phyloP scores from a whole-genome alignment of 2,329 filamentous ascomycete genomes.

The Fusarium stilboides region DNA sequence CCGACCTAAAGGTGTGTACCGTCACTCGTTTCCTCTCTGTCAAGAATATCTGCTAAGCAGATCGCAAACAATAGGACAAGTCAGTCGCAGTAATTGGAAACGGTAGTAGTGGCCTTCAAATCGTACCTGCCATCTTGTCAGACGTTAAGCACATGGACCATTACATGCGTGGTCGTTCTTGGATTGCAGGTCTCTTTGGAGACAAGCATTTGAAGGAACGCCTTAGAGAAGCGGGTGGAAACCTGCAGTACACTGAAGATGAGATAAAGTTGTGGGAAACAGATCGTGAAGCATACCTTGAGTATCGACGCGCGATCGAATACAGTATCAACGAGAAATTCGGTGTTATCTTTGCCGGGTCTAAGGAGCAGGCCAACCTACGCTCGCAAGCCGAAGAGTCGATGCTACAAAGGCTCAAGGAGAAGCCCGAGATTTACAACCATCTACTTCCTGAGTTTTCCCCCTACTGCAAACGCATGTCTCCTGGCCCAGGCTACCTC shows the following conservation, averaged over 20 bases:
- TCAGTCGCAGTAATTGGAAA: conserved; percentile 20
- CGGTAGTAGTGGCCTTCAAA: conserved; percentile 25
- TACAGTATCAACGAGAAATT: conserved; percentile 30
- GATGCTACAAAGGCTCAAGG: conserved; percentile 2
- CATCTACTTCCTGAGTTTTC: conserved; percentile 15
- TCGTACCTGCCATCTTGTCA: conserved; percentile 6
- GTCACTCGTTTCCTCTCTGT: rapidly evolving
- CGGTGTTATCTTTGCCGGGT: conserved; percentile 7
- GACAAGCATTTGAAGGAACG: conserved; percentile 14
- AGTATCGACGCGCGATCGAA: conserved; percentile 16
- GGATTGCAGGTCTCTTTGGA: conserved; percentile 20
- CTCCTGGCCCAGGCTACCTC: conserved; percentile 16
- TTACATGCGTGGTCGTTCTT: conserved; percentile 15
- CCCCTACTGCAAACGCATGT: conserved; percentile 25
- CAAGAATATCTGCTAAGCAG: rapidly evolving
- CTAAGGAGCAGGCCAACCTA: conserved; percentile 8
- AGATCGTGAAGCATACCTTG: conserved; percentile 15
- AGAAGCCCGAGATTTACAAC: conserved; percentile 14
- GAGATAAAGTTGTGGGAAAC: conserved; percentile 15
- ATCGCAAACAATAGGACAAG: background rate
- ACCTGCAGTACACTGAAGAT: conserved; percentile 1
- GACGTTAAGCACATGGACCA: conserved; percentile 29
- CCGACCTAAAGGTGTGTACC: conserved; percentile 2
- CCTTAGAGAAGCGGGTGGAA: conserved; percentile 11
- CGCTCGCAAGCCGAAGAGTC: conserved; percentile 2